Evolutionary conservation across 1,284 basidiomycete genomes (phyloP).

Genomic region (Puccinia novopanici): DNA sequence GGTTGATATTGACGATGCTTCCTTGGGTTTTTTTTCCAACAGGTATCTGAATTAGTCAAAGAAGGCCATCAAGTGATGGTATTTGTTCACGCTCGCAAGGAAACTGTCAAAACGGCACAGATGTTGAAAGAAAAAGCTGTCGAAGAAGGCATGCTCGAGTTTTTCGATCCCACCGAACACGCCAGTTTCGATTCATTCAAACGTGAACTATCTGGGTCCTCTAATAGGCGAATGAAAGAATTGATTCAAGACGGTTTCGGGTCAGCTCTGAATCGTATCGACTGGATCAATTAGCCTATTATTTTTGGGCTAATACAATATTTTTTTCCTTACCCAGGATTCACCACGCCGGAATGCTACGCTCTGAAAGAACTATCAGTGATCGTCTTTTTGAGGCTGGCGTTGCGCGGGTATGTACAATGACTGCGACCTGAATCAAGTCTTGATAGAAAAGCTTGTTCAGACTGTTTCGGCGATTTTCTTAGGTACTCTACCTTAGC

Average conservation of each 20-base stretch:
- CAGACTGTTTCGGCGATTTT: constrained; percentile 4
- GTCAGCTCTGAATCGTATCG: constrained; percentile 1
- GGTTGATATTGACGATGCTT: background rate
- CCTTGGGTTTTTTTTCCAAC: constrained; percentile 60
- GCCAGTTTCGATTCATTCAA: constrained; percentile 78
- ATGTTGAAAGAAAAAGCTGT: constrained; percentile 82
- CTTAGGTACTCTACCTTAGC: constrained; percentile 91
- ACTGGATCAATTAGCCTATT: background rate
- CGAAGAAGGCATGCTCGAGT: constrained; percentile 91
- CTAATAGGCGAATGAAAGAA: constrained; percentile 95
- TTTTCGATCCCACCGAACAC: constrained; percentile 88
- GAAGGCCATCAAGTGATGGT: constrained; percentile 99
- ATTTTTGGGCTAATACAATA: constrained; percentile 58
- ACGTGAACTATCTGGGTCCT: constrained; percentile 73
- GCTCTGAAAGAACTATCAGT: constrained; percentile 91
- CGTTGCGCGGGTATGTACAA: constrained; percentile 74
- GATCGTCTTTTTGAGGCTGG: constrained; percentile 90
- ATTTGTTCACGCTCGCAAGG: constrained; percentile 97
- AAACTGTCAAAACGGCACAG: constrained; percentile 90
- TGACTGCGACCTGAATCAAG: background rate
- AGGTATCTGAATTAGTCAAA: constrained; percentile 78
- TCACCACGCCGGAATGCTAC: constrained; percentile 97
- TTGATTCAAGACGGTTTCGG: constrained; percentile 88
- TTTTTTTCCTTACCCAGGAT: constrained; percentile 93
- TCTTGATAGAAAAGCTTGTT: background rate